Percentiles rank a stretch among this genome's conserved stretches.
Evolutionary conservation across 495 filamentous ascomycete species (phyloP).

Genomic region (Achaetomiella virescens): DNA sequence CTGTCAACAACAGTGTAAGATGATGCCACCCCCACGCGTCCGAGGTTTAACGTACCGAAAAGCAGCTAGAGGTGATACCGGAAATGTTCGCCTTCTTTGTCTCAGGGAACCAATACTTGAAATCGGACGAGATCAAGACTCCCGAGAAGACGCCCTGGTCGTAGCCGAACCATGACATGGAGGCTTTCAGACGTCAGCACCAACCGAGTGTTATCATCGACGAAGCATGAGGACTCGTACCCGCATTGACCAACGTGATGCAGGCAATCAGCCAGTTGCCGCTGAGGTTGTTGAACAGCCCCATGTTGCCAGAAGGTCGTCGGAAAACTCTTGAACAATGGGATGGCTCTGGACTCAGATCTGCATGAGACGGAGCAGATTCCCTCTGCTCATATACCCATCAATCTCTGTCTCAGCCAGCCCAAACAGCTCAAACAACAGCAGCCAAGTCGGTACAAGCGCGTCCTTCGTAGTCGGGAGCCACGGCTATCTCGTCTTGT

Average conservation of each 20-base stretch:
- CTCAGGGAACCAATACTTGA: constrained; percentile 1
- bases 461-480: background rate
- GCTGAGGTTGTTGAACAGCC: constrained; percentile 4
- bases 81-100: background rate
- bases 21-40: too few relatives aligned
- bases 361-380: background rate
- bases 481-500: background rate
- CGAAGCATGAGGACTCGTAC: background rate
- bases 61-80: constrained; percentile 1
- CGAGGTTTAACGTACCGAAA: background rate
- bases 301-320: background rate
- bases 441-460: background rate
- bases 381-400: background rate
- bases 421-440: background rate
- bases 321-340: too few relatives aligned
- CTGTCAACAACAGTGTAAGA: background rate
- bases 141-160: constrained; percentile 7
- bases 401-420: background rate
- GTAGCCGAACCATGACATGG: constrained; percentile 9
- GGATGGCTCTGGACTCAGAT: background rate
- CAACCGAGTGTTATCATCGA: too few relatives aligned
- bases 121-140: constrained; percentile 2
- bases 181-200: background rate
- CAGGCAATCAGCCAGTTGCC: constrained; percentile 8
- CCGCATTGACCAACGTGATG: constrained; percentile 5